Conservation (phyloP, 1,284 basidiomycete species). For the Sporisorium reilianum region DNA sequence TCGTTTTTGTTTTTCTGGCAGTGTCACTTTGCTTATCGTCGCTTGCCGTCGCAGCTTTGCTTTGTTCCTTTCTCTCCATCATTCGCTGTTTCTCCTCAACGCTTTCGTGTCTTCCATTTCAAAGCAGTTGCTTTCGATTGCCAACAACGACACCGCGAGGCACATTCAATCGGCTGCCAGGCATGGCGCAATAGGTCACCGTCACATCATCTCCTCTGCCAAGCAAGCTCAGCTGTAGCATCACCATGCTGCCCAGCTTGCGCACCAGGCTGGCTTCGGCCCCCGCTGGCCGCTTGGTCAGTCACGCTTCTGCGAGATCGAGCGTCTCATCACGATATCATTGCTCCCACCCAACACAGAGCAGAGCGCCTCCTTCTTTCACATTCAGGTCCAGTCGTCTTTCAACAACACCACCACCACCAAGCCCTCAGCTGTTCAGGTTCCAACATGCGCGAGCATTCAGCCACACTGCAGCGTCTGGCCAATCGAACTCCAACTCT, state of each 20-base stretch:
- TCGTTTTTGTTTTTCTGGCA: too few species aligned
- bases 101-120: too few species aligned
- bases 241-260: constrained; percentile 19
- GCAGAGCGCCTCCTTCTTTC: not conserved
- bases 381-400: not conserved
- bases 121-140: too few species aligned
- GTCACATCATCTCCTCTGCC: not conserved
- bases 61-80: too few species aligned
- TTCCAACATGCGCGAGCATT: constrained; percentile 4
- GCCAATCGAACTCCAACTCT: not conserved
- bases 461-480: not conserved
- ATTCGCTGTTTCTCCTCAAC: not conserved
- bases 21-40: too few species aligned
- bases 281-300: not conserved
- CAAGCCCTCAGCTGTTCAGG: not conserved
- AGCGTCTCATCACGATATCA: not conserved
- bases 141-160: not conserved
- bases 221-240: constrained; percentile 1
- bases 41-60: not conserved
- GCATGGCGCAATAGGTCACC: constrained; percentile 16
- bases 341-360: not conserved
- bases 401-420: not conserved
- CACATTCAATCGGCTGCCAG: not conserved
- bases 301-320: not conserved
- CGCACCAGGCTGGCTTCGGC: constrained; percentile 10